Percentiles rank a stretch among this genome's conserved stretches.
Conservation (phyloP, 2,329 filamentous ascomycete genomes). For the Zalaria sp. region DNA sequence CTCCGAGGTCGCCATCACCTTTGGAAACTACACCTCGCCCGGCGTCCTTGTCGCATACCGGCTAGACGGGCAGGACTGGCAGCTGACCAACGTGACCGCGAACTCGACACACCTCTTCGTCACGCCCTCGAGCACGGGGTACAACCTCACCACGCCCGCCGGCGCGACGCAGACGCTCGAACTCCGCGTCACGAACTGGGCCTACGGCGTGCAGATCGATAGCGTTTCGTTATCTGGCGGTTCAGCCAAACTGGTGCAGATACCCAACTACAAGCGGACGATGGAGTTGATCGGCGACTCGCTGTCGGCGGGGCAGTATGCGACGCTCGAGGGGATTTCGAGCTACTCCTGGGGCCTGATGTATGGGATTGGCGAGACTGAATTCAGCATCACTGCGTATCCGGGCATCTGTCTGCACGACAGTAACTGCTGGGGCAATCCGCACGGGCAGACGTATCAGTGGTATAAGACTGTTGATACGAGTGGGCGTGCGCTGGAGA, state of each 20-base stretch:
- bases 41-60: conserved; percentile 43
- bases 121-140: conserved; percentile 28
- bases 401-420: conserved; percentile 45
- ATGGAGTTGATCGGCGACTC: conserved; percentile 33
- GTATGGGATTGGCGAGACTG: conserved; percentile 42
- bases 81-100: conserved; percentile 45
- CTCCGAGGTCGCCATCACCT: conserved; percentile 36
- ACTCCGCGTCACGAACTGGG: conserved; percentile 48
- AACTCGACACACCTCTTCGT: conserved; percentile 43
- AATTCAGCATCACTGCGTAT: conserved; percentile 44
- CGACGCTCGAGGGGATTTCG: conserved; percentile 43
- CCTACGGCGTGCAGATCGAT: conserved; percentile 42
- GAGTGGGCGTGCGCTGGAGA: conserved; percentile 28
- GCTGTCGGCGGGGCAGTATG: conserved; percentile 41
- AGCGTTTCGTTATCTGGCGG: conserved; percentile 34
- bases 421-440: conserved; percentile 26
- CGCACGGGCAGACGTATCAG: conserved; percentile 32
- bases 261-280: conserved; percentile 20
- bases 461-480: conserved; percentile 46
- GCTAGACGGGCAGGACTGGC: conserved; percentile 45
- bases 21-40: conserved; percentile 36
- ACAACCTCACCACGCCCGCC: conserved; percentile 27
- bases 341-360: conserved; percentile 42
- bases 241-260: conserved; percentile 28
- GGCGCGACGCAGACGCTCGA: conserved; percentile 38